A percentile compares a stretch with the other conserved stretches of the same genome.
Evolutionary conservation across 1,139 yeast species (phyloP).

Genomic region (Kurtzmaniella natalensis): DNA sequence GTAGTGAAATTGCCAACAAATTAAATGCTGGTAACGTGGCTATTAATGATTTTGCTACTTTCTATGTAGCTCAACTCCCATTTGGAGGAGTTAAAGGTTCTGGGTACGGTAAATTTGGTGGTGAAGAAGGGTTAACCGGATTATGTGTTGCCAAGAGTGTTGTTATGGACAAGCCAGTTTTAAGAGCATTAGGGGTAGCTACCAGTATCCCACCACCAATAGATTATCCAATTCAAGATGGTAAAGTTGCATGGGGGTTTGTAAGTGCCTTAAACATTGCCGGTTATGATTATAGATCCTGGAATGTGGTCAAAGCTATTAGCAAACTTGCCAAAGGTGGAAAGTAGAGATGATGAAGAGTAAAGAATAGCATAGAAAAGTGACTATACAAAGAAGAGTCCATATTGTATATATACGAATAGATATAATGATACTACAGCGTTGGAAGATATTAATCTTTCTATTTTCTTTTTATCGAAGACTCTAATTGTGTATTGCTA

Average conservation of each 20-base stretch:
- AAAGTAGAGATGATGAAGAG: conserved; percentile 5
- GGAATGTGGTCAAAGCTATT: conserved; percentile 53
- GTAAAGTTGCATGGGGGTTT: conserved; percentile 82
- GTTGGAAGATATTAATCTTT: too few species aligned
- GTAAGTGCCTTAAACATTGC: conserved; percentile 77
- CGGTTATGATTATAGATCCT: conserved; percentile 74
- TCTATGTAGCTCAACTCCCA: conserved; percentile 90
- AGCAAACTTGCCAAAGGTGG: conserved; percentile 39
- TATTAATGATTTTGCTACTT: conserved; percentile 94
- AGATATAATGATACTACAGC: too few species aligned
- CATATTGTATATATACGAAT: neutral
- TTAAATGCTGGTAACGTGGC: conserved; percentile 88
- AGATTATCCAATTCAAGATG: conserved; percentile 85
- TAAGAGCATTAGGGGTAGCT: conserved; percentile 53
- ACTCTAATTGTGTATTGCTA: too few species aligned
- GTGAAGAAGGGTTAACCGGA: conserved; percentile 91
- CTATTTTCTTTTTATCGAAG: too few species aligned
- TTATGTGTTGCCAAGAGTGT: conserved; percentile 81
- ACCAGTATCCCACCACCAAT: conserved; percentile 81
- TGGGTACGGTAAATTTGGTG: conserved; percentile 96
- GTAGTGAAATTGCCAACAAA: conserved; percentile 58
- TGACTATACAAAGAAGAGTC: too few species aligned
- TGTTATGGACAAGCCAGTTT: conserved; percentile 76
- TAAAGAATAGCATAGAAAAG: neutral
- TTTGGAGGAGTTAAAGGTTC: conserved; percentile 92